Evolutionary conservation across 2,329 filamentous ascomycete genomes (phyloP), one percentile per base, ranked within the genome.

Genomic region (Nemania serpens): DNA sequence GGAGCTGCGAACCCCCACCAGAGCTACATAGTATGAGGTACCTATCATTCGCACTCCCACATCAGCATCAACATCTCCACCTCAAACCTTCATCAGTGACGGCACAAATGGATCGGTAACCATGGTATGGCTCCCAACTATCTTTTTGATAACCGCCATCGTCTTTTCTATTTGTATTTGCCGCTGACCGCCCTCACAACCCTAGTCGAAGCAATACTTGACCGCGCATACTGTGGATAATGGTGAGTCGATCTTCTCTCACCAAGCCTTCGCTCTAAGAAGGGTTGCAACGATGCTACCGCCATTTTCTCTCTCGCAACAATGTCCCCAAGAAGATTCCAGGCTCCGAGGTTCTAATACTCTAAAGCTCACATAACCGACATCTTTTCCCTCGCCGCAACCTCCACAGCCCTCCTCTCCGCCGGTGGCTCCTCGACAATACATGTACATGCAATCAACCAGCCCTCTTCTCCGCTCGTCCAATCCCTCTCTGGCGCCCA

Each of bases 161-260:
- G 12, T 46, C 9, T 13, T 22, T 15, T 20, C 22, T 58, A 41
- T n/a, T 22, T 20, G 20, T n/a, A n/a, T 37, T 41, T 25, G 20
- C 46, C 25, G 42, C 53, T 64, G 59, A 64, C 54, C 49, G n/a
- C 36, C 37, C 45, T 3, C 25, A 7, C 29, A 20, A n/a, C n/a
- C 36, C n/a, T 61, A 97, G 95, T 99, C 95, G 58, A 98, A 98
- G 81, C 95, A 98, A 88, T 99, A 97, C 76, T 85, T 99, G 65
- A 96, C 94, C 71, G 90, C 90, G 68, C 91, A 97, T 76, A 94
- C 93, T 45, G 86, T 97, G 75, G 91, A 96, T 75, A 86, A 93
- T 81, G 93, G 91, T 91, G 75, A 75, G 81, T 56, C 39, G 22
- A 20, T 53, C 22, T 22, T 37, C 57, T 37, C 34, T 43, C 33